A percentile compares a stretch with the other conserved stretches of the same genome.
These are phyloP conservation scores for Leptographium lundbergii DNA, from an alignment of 2,329 filamentous ascomycete genomes.

Conservation along the genomic window DNA sequence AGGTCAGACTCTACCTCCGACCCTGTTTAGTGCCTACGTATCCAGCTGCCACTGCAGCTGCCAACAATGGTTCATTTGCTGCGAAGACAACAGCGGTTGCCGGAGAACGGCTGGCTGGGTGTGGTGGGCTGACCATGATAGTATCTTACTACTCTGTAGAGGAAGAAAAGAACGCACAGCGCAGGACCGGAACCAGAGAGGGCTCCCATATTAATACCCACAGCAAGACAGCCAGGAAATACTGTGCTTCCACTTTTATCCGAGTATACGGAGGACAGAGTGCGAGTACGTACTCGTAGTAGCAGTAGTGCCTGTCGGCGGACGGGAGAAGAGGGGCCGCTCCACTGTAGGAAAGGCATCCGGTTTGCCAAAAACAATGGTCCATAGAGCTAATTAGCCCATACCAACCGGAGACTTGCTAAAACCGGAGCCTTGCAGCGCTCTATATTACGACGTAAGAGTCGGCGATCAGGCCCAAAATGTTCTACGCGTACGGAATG, in stretches of 20 bases:
- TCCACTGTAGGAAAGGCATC: not conserved
- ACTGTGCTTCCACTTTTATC: too few relatives aligned
- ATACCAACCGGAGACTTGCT: not conserved
- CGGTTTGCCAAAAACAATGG: not conserved
- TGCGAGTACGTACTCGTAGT: too few relatives aligned
- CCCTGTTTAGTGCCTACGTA: not conserved
- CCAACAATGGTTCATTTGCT: not conserved
- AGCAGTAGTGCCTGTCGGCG: not conserved
- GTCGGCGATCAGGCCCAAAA: too few relatives aligned
- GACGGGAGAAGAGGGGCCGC: not conserved
- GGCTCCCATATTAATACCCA: not conserved
- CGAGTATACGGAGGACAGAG: too few relatives aligned
- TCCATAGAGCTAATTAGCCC: not conserved
- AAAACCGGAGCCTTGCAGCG: not conserved
- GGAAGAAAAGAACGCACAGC: not conserved
- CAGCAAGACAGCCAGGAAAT: too few relatives aligned
- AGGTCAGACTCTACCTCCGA: not conserved
- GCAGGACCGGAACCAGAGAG: not conserved
- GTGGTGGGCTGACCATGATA: not conserved
- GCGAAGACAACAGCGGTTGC: not conserved
- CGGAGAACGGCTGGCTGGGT: not conserved
- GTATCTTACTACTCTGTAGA: not conserved
- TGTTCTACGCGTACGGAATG: too few relatives aligned
- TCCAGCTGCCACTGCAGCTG: not conserved
- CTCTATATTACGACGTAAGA: too few relatives aligned